Base-by-base conservation (phyloP, 768 basidiomycete species). In the Leccinum ochraceum region DNA sequence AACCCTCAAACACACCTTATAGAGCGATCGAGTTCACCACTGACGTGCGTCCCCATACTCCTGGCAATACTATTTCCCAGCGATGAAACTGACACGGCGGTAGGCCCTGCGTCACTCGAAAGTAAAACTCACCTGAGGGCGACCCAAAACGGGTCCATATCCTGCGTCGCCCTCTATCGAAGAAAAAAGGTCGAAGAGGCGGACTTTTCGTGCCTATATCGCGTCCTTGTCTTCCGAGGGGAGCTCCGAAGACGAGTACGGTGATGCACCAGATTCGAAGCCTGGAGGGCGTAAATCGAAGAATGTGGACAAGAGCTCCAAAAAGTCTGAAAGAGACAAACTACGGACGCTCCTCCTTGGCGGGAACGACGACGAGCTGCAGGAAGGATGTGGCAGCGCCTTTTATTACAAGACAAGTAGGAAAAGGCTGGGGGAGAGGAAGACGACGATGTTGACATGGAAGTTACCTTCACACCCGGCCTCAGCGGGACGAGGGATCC, bases 21-120 rank as follows among this genome's bases (percentile, higher is more conserved):
- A 90, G 87, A 71, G 84, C 84, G 2, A 80, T 95, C 10, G 93
- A 98, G 54, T 99, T 96, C 69, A 87, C 89, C 34, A 99, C 97
- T 2, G 92, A 96, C 70, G 95, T 95, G 69, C 71, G 91, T 78
- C 7, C 14, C 6, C 13, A 3, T 14, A 10, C n/a, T n/a, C 44
- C 28, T 22, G 14, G 17, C 8, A 9, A 14, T n/a, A 7, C 11
- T 11, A 17, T 32, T n/a, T 16, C 13, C 30, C 6, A 53, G n/a
- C 34, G 13, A 30, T 53, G 20, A 17, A 49, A 36, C 54, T 51
- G 26, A 60, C 14, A 37, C 37, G 32, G 14, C 7, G 28, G 6
- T 64, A 97, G 95, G 96, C 96, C 14, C 84, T 99, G 5, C 90
- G 96, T 5, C 95, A 98, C 72, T 99, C 97, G 13, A 96, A 94